A percentile compares a stretch with the other conserved stretches of the same genome.
Conservation (phyloP, 164 flowering plant species). For the Cinnamomum chago region DNA sequence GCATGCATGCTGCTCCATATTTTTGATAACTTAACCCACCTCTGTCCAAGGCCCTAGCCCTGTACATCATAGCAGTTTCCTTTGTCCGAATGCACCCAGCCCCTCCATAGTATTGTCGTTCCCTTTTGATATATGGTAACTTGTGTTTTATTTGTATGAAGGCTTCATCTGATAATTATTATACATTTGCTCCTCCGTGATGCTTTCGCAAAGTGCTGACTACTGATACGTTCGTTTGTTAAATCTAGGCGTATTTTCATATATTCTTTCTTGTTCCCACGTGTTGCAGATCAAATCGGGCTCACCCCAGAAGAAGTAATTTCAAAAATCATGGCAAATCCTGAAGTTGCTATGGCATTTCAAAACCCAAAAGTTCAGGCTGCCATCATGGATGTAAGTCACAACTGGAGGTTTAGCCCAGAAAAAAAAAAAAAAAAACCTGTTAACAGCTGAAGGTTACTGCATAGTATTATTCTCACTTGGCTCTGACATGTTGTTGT, state of each 20-base stretch:
- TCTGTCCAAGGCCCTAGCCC: neutral
- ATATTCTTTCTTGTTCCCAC: neutral
- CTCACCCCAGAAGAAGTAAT: constrained; percentile 93
- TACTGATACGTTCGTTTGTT: neutral
- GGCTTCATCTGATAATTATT: neutral
- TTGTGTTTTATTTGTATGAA: neutral
- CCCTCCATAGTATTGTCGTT: neutral
- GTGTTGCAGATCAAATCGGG: constrained; percentile 80
- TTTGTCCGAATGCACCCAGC: neutral
- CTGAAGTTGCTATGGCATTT: constrained; percentile 94
- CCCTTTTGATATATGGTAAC: neutral
- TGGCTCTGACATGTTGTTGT: constrained; percentile 10
- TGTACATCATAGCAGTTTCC: neutral
- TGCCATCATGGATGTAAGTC: constrained; percentile 94
- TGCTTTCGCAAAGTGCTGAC: neutral
- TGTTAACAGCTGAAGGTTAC: neutral
- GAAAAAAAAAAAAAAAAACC: too few relatives aligned
- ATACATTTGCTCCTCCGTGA: neutral
- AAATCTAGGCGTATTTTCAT: neutral
- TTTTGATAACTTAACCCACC: neutral
- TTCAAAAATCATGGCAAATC: constrained; percentile 93
- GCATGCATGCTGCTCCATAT: neutral
- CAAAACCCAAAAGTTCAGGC: constrained; percentile 97
- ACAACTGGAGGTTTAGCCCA: neutral
- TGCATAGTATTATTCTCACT: neutral